A percentile compares a stretch with the other conserved stretches of the same genome.
Conservation (phyloP, 2,329 filamentous ascomycete species). For the Aurifilum marmelostoma region DNA sequence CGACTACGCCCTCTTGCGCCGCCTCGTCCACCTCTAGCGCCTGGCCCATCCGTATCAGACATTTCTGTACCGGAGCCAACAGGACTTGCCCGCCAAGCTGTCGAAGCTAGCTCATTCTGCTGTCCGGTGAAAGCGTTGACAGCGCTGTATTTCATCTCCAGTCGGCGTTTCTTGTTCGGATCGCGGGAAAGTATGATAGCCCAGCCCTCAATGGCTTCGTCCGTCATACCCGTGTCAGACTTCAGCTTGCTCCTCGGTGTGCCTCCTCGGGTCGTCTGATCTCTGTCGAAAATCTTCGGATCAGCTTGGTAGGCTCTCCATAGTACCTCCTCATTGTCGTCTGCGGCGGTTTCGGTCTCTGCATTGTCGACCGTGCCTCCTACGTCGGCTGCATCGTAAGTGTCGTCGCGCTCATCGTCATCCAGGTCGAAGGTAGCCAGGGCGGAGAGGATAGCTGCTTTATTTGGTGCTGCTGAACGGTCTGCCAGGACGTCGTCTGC, state of each 20-base stretch:
- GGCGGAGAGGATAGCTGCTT: conserved; percentile 85
- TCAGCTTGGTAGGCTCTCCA: conserved; percentile 72
- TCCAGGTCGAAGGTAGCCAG: conserved; percentile 89
- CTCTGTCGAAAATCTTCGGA: conserved; percentile 70
- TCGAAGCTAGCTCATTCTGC: conserved; percentile 67
- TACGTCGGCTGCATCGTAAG: conserved; percentile 90
- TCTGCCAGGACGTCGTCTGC: conserved; percentile 75
- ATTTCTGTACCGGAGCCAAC: conserved; percentile 61
- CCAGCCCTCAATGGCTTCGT: conserved; percentile 95
- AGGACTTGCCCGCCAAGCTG: conserved; percentile 63
- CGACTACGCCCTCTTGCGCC: conserved; percentile 51
- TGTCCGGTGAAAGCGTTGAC: conserved; percentile 59
- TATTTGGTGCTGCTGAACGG: conserved; percentile 67
- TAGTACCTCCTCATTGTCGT: conserved; percentile 69
- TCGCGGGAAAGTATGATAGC: conserved; percentile 81
- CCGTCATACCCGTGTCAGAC: conserved; percentile 82
- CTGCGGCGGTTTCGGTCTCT: conserved; percentile 41
- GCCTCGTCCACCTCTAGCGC: conserved; percentile 47
- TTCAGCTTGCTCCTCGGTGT: conserved; percentile 66
- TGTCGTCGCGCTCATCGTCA: conserved; percentile 96
- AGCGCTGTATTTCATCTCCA: conserved; percentile 70
- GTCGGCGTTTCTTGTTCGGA: conserved; percentile 64
- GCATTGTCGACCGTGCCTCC: conserved; percentile 81
- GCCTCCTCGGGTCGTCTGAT: conserved; percentile 69
- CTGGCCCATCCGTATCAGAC: conserved; percentile 51